These are phyloP conservation scores for Pulveroboletus ravenelii DNA, from an alignment of 768 basidiomycete genomes.

Conservation along the genomic window DNA sequence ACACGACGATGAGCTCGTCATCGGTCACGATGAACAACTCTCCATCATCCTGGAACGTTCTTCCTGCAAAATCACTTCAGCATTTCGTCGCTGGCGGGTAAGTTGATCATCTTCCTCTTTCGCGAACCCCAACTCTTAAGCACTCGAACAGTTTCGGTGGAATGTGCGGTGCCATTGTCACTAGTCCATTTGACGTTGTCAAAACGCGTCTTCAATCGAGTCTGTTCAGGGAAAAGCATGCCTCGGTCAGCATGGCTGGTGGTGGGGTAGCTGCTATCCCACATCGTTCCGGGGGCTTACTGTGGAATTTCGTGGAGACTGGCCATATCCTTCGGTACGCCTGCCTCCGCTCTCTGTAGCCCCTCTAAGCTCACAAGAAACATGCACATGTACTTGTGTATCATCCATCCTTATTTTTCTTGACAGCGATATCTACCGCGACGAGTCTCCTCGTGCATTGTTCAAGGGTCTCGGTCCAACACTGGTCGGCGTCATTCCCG, in stretches of 20 bases:
- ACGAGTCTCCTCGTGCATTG: conserved; percentile 84
- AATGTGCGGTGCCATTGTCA: conserved; percentile 96
- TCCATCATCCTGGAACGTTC: conserved; percentile 33
- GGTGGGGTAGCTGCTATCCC: conserved; percentile 29
- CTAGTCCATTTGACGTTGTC: conserved; percentile 96
- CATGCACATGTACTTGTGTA: background rate
- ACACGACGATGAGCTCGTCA: conserved; percentile 13
- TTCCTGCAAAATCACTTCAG: conserved; percentile 76
- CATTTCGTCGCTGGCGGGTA: conserved; percentile 88
- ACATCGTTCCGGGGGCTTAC: conserved; percentile 45
- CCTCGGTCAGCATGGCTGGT: conserved; percentile 29
- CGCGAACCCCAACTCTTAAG: conserved; percentile 3
- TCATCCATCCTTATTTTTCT: background rate
- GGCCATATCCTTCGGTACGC: conserved; percentile 77
- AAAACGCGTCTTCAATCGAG: conserved; percentile 95
- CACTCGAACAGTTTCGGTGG: conserved; percentile 71
- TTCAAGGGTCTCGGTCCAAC: conserved; percentile 96
- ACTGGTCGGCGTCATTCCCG: conserved; percentile 91
- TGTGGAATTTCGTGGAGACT: conserved; percentile 96
- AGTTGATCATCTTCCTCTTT: conserved; percentile 25
- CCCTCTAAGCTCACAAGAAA: background rate
- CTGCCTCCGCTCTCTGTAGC: background rate
- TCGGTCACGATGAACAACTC: conserved; percentile 18
- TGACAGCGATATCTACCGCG: conserved; percentile 77
- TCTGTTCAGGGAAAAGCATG: conserved; percentile 57